Evolutionary conservation across 352 stramenopile species (phyloP).

Genomic region (Pythium periplocum): DNA sequence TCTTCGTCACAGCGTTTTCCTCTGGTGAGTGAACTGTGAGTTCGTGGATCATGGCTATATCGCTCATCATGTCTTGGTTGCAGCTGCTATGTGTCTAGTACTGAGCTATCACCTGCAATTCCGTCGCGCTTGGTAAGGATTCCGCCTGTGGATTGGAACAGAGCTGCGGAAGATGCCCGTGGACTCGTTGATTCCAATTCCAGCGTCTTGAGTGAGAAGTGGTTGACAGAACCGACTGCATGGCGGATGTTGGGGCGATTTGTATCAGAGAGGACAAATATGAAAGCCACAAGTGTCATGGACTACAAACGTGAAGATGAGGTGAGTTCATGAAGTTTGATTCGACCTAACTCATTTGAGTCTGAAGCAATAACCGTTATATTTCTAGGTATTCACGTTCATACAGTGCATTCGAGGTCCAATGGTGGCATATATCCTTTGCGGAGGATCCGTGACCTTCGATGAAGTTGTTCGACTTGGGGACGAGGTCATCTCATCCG

Average conservation of each 20-base stretch:
- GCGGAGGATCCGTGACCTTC: conserved; percentile 16
- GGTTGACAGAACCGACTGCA: background rate
- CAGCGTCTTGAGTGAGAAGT: background rate
- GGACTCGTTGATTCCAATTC: no score
- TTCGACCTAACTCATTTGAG: background rate
- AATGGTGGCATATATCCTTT: conserved; percentile 28
- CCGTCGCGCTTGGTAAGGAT: no score
- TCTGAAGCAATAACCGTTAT: background rate
- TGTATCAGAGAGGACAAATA: background rate
- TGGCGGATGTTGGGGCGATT: background rate
- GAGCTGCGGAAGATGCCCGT: no score
- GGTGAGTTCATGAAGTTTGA: conserved; percentile 11
- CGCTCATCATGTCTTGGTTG: no score
- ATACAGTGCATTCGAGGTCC: conserved; percentile 27
- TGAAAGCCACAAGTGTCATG: background rate
- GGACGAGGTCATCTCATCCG: conserved; percentile 16
- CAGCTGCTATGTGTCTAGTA: no score
- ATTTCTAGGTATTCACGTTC: conserved; percentile 21
- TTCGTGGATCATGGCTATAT: no score
- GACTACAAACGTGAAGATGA: conserved; percentile 44
- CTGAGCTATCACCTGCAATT: no score
- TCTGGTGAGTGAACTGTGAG: no score
- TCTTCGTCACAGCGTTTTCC: no score
- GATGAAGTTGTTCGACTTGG: conserved; percentile 15
- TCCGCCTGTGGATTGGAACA: no score